Conservation (phyloP, 805 yeast genomes). For the Kockiozyma suomiensis region DNA sequence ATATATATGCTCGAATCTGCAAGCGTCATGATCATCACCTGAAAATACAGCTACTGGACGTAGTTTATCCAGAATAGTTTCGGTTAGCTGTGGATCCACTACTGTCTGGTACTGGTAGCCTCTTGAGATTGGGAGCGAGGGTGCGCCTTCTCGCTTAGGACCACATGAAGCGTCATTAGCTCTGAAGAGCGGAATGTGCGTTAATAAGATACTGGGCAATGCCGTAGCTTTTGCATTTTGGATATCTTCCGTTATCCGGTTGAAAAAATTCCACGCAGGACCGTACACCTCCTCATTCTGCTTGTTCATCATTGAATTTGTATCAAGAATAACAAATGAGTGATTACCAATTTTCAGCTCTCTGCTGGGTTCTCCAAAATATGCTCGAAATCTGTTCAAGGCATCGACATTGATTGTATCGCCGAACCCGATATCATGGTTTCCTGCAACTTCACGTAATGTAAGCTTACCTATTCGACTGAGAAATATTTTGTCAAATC, state of each 20-base stretch:
- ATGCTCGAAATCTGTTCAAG: conserved; percentile 62
- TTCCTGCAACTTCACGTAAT: conserved; percentile 65
- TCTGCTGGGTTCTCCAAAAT: conserved; percentile 71
- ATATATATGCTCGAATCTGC: conserved; percentile 64
- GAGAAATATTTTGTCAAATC: conserved; percentile 72
- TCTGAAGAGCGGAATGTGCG: conserved; percentile 88
- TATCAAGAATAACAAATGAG: conserved; percentile 74
- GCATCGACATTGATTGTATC: conserved; percentile 62
- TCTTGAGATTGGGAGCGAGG: conserved; percentile 63
- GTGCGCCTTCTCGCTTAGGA: conserved; percentile 66
- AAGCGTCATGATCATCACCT: conserved; percentile 98
- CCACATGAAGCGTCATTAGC: conserved; percentile 70
- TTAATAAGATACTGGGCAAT: conserved; percentile 66
- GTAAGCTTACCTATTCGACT: conserved; percentile 45
- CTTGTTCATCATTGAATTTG: conserved; percentile 75
- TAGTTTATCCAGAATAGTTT: conserved; percentile 58
- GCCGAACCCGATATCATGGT: conserved; percentile 96
- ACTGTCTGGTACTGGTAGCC: conserved; percentile 93
- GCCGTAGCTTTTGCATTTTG: conserved; percentile 36
- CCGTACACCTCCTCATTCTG: conserved; percentile 49
- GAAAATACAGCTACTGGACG: conserved; percentile 74
- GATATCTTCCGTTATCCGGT: conserved; percentile 30
- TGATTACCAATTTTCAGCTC: conserved; percentile 63
- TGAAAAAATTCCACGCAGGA: conserved; percentile 58
- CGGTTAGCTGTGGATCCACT: conserved; percentile 62